Percentiles rank a stretch among this genome's conserved stretches.
phyloP scores from a whole-genome alignment of 1,139 yeast genomes.

The Suhomyces guaymorum region DNA sequence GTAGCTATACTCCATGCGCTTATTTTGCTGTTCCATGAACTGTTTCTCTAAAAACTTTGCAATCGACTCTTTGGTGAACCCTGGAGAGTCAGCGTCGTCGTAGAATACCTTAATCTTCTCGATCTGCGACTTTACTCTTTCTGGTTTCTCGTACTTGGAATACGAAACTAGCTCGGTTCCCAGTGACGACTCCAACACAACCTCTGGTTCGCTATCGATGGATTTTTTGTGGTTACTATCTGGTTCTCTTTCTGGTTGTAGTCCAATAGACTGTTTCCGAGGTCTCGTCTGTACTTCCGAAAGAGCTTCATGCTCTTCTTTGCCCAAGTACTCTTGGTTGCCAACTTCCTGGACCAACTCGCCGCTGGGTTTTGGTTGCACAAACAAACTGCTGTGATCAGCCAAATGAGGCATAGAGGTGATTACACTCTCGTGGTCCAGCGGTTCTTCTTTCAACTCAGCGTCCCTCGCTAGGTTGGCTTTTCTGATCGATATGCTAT shows the following conservation, averaged over 20 bases:
- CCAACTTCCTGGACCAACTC: background rate
- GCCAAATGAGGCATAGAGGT: background rate
- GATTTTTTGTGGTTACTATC: no score
- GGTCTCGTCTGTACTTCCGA: no score
- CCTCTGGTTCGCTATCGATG: background rate
- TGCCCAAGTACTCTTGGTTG: no score
- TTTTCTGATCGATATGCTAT: slow-evolving; percentile 20
- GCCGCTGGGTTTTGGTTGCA: slow-evolving; percentile 1
- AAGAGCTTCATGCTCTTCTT: no score
- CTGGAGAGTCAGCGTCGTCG: slow-evolving; percentile 16
- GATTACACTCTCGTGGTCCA: slow-evolving; percentile 3
- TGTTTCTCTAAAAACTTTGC: slow-evolving; percentile 15
- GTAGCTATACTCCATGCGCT: slow-evolving; percentile 4
- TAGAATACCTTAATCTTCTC: slow-evolving; percentile 10
- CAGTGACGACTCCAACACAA: no score
- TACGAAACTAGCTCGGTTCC: no score
- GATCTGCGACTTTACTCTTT: slow-evolving; percentile 5
- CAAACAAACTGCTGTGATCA: background rate
- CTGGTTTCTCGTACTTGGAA: slow-evolving; percentile 3
- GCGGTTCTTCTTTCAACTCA: slow-evolving; percentile 1
- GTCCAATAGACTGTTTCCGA: no score
- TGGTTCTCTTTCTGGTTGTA: no score
- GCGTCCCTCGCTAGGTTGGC: no score
- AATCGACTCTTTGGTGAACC: slow-evolving; percentile 18
- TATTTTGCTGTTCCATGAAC: background rate